phyloP scores from a whole-genome alignment of 768 basidiomycete species.

The Coprinellus micaceus region DNA sequence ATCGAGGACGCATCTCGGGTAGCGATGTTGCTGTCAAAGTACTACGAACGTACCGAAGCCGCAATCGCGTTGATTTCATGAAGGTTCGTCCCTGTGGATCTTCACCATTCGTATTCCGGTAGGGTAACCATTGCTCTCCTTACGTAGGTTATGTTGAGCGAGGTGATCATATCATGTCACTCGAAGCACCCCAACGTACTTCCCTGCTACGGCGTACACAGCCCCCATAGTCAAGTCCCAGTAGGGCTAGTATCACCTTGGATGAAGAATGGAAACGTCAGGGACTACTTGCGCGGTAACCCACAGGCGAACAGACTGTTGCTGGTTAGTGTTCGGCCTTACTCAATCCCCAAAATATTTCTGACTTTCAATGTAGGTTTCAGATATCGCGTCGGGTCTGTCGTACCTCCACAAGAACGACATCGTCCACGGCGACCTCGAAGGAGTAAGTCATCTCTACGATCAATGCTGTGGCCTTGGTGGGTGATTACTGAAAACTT shows the following conservation, averaged over 20 bases:
- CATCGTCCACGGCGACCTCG: slow-evolving; percentile 20
- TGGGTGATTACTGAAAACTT: neutral
- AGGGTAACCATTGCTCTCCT: too few species aligned
- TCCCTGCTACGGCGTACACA: slow-evolving; percentile 15
- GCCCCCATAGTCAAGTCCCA: slow-evolving; percentile 4
- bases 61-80: too few species aligned
- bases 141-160: slow-evolving; percentile 8
- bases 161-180: slow-evolving; percentile 14
- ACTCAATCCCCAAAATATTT: neutral
- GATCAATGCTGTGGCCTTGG: too few species aligned
- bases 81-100: too few species aligned
- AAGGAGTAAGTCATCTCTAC: slow-evolving; percentile 15
- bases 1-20: too few species aligned
- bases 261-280: slow-evolving; percentile 15
- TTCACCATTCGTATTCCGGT: too few species aligned
- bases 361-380: neutral
- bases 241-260: slow-evolving; percentile 14
- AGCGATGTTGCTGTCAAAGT: too few species aligned
- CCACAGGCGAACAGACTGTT: slow-evolving; percentile 4
- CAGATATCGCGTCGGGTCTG: slow-evolving; percentile 15
- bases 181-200: slow-evolving; percentile 11
- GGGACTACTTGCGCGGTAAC: neutral
- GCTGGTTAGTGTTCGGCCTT: slow-evolving; percentile 4
- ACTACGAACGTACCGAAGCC: too few species aligned
- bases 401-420: slow-evolving; percentile 14